Evolutionary conservation across 345 rosid species (phyloP), one percentile per base, ranked within the genome.

Genomic region (Sonneratia alba): DNA sequence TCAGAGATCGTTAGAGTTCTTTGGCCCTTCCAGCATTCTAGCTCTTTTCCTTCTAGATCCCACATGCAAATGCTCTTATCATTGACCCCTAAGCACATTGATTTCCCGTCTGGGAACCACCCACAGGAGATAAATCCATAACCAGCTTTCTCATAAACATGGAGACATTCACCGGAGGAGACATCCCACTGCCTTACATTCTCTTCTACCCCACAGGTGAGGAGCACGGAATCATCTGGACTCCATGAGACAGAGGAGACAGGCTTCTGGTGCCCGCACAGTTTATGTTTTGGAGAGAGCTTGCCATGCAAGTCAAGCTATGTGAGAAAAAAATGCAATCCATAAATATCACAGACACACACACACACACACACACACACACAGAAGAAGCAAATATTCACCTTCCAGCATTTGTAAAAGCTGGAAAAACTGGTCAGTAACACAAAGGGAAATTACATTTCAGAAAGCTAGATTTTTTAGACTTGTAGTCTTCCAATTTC

Each of bases 141-240:
- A 55, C 88, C 86, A 36, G 71, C 67, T 77, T 84, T 88, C 67
- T 83, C 90, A 55, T 86, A 85, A 66, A 85, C 81, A 69, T 72
- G 81, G 69, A 84, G 85, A 77, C 88, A 88, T 68, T 86, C 79
- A n/a, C 92, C 90, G 71, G 87, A 74, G 59, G 78, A 75, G 73
- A 81, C 87, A 75, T 88, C 88, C 92, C 92, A 88, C 43, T 83
- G 74, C 78, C 90, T 73, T 57, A 86, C 79, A 56, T 74, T 78
- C 78, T 88, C 90, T 69, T 85, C 88, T 21, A 75, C 80, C 36
- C 90, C 90, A 66, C 90, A 86, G 22, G 92, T 88, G 62, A 88
- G 86, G 24, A 88, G 85, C 70, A 82, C 86, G 36, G 40, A 72
- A 69, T 86, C 90, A 78, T 88, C 88, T 72, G 81, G 83, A 74